Conservation (phyloP, 75 land plant species). For the Pseudotsuga menziesii region DNA sequence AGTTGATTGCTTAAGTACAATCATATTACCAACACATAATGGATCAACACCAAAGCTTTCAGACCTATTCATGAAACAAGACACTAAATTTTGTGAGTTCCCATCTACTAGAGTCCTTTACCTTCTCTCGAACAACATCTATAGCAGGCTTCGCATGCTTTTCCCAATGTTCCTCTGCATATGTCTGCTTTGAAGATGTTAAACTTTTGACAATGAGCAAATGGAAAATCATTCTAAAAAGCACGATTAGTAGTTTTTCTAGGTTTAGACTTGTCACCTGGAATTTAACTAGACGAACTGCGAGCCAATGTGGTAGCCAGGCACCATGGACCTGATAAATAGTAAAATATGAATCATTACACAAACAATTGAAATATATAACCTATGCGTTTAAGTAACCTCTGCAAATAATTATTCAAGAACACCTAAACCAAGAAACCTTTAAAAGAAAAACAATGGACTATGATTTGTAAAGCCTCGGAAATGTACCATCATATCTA, state of each 20-base stretch:
- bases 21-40: neutral
- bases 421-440: too few species aligned
- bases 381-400: too few species aligned
- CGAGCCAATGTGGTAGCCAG: constrained; percentile 63
- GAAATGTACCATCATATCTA: too few species aligned
- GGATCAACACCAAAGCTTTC: neutral
- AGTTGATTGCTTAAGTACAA: neutral
- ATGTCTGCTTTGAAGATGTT: constrained; percentile 17
- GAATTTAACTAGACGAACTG: constrained; percentile 11
- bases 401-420: too few species aligned
- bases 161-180: constrained; percentile 22
- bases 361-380: too few species aligned
- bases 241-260: too few species aligned
- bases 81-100: neutral
- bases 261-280: constrained; percentile 19
- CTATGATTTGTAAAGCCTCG: too few species aligned
- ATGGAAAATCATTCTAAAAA: neutral
- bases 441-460: too few species aligned
- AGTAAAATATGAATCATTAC: too few species aligned
- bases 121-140: constrained; percentile 26
- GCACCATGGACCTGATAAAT: constrained; percentile 35
- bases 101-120: neutral
- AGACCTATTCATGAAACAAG: neutral
- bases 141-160: constrained; percentile 39
- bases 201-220: neutral